Percentiles rank a stretch among this genome's conserved stretches.
phyloP scores from a whole-genome alignment of 805 yeast genomes.

The Starmerella lactis-condensi region DNA sequence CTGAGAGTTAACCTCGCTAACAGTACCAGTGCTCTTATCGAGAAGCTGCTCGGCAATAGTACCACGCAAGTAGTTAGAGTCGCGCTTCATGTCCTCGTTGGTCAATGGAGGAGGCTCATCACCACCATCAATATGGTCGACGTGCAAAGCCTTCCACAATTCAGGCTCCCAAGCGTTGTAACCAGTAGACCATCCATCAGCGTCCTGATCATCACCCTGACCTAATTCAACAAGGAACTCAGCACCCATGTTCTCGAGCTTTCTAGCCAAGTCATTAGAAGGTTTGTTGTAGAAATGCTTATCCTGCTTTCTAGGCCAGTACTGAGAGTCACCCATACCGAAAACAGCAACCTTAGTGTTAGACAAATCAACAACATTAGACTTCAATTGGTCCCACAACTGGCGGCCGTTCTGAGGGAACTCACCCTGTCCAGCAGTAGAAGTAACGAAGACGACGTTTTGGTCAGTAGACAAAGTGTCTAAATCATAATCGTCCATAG shows the following conservation, averaged over 20 bases:
- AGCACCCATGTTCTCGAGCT: conserved; percentile 54
- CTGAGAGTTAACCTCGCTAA: conserved; percentile 79
- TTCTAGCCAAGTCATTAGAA: conserved; percentile 47
- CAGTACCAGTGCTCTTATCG: conserved; percentile 77
- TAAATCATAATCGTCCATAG: conserved; percentile 54
- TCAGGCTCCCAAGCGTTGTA: conserved; percentile 69
- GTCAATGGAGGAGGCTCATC: conserved; percentile 88
- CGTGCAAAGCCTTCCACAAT: conserved; percentile 79
- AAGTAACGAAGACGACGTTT: conserved; percentile 47
- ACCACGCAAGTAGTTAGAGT: conserved; percentile 77
- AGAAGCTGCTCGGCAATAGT: conserved; percentile 71
- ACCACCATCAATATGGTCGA: conserved; percentile 57
- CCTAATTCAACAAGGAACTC: conserved; percentile 49
- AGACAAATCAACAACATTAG: conserved; percentile 34
- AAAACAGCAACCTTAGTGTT: conserved; percentile 41
- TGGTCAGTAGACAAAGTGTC: conserved; percentile 48
- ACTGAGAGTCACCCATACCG: conserved; percentile 65
- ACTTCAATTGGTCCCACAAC: conserved; percentile 56
- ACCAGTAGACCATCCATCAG: conserved; percentile 89
- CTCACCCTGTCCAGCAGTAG: conserved; percentile 78
- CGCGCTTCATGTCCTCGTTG: conserved; percentile 85
- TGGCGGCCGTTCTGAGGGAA: conserved; percentile 65
- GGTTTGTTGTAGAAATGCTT: conserved; percentile 89
- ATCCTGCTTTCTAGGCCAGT: conserved; percentile 97
- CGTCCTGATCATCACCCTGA: conserved; percentile 92